phyloP scores from a whole-genome alignment of 441 rosid genomes.

The Geranium incanum region DNA sequence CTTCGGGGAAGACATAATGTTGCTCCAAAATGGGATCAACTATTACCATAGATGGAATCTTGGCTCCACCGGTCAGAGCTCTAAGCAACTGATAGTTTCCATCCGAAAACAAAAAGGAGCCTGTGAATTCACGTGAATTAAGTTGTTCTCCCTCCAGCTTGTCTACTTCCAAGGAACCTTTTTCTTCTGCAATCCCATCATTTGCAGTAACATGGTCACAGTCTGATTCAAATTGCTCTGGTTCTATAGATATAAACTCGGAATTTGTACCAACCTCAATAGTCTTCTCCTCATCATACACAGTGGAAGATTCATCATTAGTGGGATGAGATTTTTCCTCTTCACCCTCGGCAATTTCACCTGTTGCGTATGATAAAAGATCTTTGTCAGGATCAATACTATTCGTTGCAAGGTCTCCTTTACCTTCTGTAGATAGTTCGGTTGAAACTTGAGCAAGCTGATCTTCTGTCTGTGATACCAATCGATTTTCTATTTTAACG shows the following conservation, averaged over 20 bases:
- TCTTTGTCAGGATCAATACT: slow-evolving; percentile 27
- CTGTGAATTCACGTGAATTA: slow-evolving; percentile 38
- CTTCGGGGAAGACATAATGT: slow-evolving; percentile 54
- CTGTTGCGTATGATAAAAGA: slow-evolving; percentile 20
- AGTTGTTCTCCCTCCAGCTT: slow-evolving; percentile 33
- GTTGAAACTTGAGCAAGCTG: slow-evolving; percentile 34
- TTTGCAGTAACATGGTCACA: slow-evolving; percentile 26
- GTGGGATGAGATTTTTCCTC: slow-evolving; percentile 25
- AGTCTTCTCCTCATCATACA: slow-evolving; percentile 30
- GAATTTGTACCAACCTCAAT: slow-evolving; percentile 24
- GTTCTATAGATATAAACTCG: slow-evolving; percentile 26
- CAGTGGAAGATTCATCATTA: slow-evolving; percentile 29
- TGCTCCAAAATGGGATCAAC: slow-evolving; percentile 58
- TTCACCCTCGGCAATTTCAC: slow-evolving; percentile 27
- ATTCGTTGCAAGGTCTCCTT: slow-evolving; percentile 20
- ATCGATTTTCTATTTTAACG: slow-evolving; percentile 37
- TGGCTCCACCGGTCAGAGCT: slow-evolving; percentile 60
- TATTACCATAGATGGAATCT: slow-evolving; percentile 69
- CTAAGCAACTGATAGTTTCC: slow-evolving; percentile 58
- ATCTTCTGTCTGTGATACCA: slow-evolving; percentile 35
- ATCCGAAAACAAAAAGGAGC: slow-evolving; percentile 71
- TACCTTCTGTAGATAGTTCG: slow-evolving; percentile 28
- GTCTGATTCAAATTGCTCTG: slow-evolving; percentile 28
- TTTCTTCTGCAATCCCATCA: slow-evolving; percentile 28
- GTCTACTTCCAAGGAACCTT: slow-evolving; percentile 24